These are phyloP conservation scores for Rutstroemia sydowiana DNA, from an alignment of 2,329 filamentous ascomycete genomes.

Conservation along the genomic window DNA sequence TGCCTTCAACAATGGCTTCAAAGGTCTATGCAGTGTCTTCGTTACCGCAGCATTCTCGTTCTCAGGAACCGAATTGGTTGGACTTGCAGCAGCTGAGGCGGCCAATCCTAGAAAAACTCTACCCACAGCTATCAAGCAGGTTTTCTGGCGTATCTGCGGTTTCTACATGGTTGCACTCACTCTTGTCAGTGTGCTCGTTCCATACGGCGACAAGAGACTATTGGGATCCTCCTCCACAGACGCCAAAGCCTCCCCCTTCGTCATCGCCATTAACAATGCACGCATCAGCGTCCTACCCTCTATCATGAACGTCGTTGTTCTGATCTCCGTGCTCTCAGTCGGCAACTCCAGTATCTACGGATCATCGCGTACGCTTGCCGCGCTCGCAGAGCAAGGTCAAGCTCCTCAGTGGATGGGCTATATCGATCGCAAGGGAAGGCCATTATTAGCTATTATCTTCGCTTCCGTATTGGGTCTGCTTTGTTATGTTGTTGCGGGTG, in stretches of 20 bases:
- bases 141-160: constrained; percentile 46
- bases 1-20: constrained; percentile 41
- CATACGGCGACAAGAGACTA: constrained; percentile 36
- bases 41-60: constrained; percentile 46
- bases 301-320: constrained; percentile 53
- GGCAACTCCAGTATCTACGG: constrained; percentile 53
- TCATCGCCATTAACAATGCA: constrained; percentile 48
- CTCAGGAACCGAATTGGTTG: constrained; percentile 45
- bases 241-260: constrained; percentile 44
- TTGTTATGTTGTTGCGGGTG: constrained; percentile 44
- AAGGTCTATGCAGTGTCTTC: constrained; percentile 44
- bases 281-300: constrained; percentile 44
- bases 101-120: constrained; percentile 41
- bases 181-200: constrained; percentile 44
- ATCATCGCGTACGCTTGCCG: constrained; percentile 50
- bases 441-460: constrained; percentile 41
- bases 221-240: constrained; percentile 29
- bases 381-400: constrained; percentile 51
- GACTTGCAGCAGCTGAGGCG: constrained; percentile 45
- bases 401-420: constrained; percentile 50
- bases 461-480: constrained; percentile 33
- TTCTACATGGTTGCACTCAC: constrained; percentile 47
- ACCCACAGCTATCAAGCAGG: constrained; percentile 44
- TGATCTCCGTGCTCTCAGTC: constrained; percentile 51
- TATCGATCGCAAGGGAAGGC: constrained; percentile 50